Evolutionary conservation across 108 stramenopile genomes (phyloP).

Genomic region (Mayamaea pseudoterrestris): DNA sequence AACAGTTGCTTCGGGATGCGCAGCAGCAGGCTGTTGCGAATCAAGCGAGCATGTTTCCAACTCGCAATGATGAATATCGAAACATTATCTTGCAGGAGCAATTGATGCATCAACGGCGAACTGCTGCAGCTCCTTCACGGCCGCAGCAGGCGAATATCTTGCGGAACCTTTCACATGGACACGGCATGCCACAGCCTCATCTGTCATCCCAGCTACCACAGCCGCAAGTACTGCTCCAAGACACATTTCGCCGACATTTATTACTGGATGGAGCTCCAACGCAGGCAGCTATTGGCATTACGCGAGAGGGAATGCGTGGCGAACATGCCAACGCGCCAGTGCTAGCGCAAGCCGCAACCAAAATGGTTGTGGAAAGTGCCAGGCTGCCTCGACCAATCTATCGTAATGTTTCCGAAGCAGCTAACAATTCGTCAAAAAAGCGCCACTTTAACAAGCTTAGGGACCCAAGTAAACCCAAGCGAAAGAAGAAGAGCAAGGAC

Average conservation of each 20-base stretch:
- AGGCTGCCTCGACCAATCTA: too few species aligned
- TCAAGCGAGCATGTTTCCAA: conserved; percentile 13
- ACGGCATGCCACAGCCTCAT: background rate
- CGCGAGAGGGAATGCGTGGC: too few species aligned
- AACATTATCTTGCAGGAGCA: conserved; percentile 7
- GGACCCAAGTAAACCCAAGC: too few species aligned
- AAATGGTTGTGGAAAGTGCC: too few species aligned
- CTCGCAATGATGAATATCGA: conserved; percentile 11
- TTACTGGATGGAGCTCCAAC: background rate
- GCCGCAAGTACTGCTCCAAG: background rate
- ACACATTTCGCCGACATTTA: background rate
- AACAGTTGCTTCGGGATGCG: conserved; percentile 24
- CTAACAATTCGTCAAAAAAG: too few species aligned
- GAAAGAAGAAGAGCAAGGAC: too few species aligned
- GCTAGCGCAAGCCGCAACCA: too few species aligned
- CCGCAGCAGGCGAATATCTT: background rate
- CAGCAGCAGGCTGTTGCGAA: conserved; percentile 22
- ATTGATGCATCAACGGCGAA: conserved; percentile 2
- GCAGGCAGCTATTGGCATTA: too few species aligned
- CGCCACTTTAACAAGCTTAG: too few species aligned
- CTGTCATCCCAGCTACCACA: background rate
- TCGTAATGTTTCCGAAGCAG: too few species aligned
- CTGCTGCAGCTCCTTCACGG: background rate
- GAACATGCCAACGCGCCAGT: too few species aligned
- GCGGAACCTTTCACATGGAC: background rate